Base-by-base conservation (phyloP, 2,329 filamentous ascomycete genomes). In the Davidsoniella eucalypti region DNA sequence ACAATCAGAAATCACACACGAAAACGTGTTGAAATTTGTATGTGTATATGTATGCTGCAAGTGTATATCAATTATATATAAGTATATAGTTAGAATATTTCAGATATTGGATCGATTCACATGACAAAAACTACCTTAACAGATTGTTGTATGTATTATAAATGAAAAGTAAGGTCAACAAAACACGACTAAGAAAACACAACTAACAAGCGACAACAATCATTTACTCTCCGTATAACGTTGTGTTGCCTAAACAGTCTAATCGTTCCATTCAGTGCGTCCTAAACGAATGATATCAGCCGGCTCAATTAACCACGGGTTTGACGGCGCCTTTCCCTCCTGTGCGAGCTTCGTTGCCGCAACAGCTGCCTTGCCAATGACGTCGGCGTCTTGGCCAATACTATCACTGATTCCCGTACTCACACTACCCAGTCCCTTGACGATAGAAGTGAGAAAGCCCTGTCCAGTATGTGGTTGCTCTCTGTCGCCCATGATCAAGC, bases 351-450 rank as follows among this genome's bases (percentile, higher is more conserved):
- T 59, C 7, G 69, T 73, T 1, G 80, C 82, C 47, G 66, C 67
- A 2, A 84, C 74, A 2, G 80, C 80, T 10, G 82, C 82, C 55
- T 71, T 71, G 2, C 69, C 83, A 64, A 94, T 86, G 33, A 82
- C 75, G 51, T 80, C 73, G 4, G 76, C 78, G 47, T 92, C 84
- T 66, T 92, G 84, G 1, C 78, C 84, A 63, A 84, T 72, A 5
- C 62, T 65, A 59, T 94, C 78, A 65, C 78, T 78, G 54, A 79
- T 41, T 0, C 68, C 70, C 51, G 66, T 61, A 44, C 69, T 69
- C 2, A 87, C 29, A 53, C 63, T 65, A 2, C 78, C 78, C 49
- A 82, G 52, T 12, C 68, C 68, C 2, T 66, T 69, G 1, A 82
- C 75, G 38, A 84, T 21, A 41, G 65, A 67, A 56, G 75, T 68